phyloP scores from a whole-genome alignment of 306 rosid species.

The Alnus glutinosa region DNA sequence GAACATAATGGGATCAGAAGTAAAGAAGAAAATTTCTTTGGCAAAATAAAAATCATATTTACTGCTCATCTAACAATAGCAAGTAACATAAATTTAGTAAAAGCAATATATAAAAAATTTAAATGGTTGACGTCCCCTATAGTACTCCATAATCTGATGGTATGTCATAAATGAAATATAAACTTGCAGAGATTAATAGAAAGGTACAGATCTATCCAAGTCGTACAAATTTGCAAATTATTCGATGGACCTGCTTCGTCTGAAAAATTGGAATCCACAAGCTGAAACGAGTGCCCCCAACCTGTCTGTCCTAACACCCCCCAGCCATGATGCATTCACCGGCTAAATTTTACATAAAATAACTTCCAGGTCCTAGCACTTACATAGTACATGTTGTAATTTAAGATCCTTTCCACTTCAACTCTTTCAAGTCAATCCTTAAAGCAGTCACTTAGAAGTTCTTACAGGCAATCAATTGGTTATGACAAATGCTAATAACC shows the following conservation, averaged over 20 bases:
- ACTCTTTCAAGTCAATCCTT: background rate
- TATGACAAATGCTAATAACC: background rate
- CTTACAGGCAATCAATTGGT: background rate
- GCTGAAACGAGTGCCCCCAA: background rate
- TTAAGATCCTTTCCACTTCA: background rate
- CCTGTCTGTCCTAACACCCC: background rate
- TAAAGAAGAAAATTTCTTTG: background rate
- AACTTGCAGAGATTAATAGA: background rate
- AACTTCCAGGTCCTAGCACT: background rate
- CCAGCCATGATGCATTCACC: background rate
- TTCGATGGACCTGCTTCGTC: background rate
- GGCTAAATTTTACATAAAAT: background rate
- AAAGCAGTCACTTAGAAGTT: background rate
- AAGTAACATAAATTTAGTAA: background rate
- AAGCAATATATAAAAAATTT: background rate
- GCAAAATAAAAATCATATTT: background rate
- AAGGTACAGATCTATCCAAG: background rate
- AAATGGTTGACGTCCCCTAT: background rate
- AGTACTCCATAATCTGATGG: background rate
- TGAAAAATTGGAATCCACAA: background rate
- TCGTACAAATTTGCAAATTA: constrained; percentile 1
- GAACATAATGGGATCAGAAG: constrained; percentile 25
- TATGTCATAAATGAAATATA: background rate
- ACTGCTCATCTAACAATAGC: background rate
- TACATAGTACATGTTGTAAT: background rate